Evolutionary conservation across 2,329 filamentous ascomycete species (phyloP).

Genomic region (Aspergillus flavus): DNA sequence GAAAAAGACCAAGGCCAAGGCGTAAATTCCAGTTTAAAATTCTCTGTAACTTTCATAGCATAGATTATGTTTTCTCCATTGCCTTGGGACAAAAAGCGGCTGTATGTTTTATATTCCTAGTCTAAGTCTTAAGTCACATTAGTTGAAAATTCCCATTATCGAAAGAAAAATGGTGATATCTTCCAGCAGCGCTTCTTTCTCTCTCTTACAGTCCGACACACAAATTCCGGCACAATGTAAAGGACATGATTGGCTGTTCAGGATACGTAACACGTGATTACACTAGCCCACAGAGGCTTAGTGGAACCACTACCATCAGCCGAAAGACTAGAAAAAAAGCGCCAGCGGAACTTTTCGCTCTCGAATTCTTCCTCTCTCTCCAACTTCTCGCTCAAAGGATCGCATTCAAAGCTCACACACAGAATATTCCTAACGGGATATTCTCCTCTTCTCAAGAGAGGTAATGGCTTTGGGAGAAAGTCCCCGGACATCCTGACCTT

Average conservation of each 20-base stretch:
- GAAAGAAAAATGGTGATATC: neutral
- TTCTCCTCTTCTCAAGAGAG: slow-evolving; percentile 37
- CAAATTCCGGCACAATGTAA: neutral
- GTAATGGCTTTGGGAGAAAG: slow-evolving; percentile 97
- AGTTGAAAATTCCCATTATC: neutral
- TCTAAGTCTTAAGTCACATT: neutral
- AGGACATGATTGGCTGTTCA: neutral
- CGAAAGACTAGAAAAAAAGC: slow-evolving; percentile 22
- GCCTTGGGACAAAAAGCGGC: neutral
- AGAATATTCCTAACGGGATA: slow-evolving; percentile 60
- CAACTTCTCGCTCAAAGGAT: slow-evolving; percentile 98
- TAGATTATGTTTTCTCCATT: slow-evolving; percentile 8
- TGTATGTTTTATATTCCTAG: neutral
- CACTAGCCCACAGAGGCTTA: slow-evolving; percentile 16
- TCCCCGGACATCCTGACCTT: slow-evolving; percentile 85
- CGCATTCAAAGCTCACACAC: slow-evolving; percentile 99
- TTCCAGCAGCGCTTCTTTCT: neutral
- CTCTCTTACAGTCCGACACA: neutral
- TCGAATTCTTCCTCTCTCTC: slow-evolving; percentile 43
- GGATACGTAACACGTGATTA: neutral
- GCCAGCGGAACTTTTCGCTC: slow-evolving; percentile 25
- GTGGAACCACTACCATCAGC: slow-evolving; percentile 23
- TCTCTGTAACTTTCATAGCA: slow-evolving; percentile 14
- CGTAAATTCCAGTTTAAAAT: slow-evolving; percentile 9
- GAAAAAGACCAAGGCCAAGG: slow-evolving; percentile 38